Conservation (phyloP, 73 alveolate species). For the Paramecium tetraurelia region DNA sequence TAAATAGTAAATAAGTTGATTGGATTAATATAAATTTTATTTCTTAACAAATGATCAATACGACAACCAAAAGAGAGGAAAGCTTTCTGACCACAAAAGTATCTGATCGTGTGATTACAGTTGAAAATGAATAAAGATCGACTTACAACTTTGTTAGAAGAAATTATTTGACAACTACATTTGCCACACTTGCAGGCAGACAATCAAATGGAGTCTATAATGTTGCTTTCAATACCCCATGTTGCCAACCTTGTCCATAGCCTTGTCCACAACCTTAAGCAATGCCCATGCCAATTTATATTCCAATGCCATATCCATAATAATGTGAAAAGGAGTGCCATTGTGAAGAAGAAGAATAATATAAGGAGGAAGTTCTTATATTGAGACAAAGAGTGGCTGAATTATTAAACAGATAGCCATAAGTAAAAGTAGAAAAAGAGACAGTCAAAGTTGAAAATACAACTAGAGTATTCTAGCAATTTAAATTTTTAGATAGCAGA, state of each 20-base stretch:
- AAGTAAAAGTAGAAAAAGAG: conserved; percentile 13
- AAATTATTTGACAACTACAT: conserved; percentile 23
- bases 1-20: background rate
- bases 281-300: conserved; percentile 4
- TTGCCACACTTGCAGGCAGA: background rate
- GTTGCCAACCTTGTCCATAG: background rate
- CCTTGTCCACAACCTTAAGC: conserved; percentile 21
- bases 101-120: background rate
- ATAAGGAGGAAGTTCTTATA: background rate
- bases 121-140: background rate
- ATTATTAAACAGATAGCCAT: conserved; percentile 19
- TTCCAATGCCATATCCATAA: background rate
- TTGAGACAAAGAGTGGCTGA: conserved; percentile 40
- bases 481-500: background rate
- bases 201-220: background rate
- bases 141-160: background rate
- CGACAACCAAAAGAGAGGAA: background rate
- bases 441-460: conserved; percentile 27
- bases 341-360: conserved; percentile 18
- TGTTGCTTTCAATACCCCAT: background rate
- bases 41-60: background rate
- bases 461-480: background rate
- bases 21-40: background rate
- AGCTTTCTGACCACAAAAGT: conserved; percentile 4
- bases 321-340: conserved; percentile 17